A percentile compares a stretch with the other conserved stretches of the same genome.
phyloP scores from a whole-genome alignment of 2,329 filamentous ascomycete genomes.

The Hypoxylon sp. region DNA sequence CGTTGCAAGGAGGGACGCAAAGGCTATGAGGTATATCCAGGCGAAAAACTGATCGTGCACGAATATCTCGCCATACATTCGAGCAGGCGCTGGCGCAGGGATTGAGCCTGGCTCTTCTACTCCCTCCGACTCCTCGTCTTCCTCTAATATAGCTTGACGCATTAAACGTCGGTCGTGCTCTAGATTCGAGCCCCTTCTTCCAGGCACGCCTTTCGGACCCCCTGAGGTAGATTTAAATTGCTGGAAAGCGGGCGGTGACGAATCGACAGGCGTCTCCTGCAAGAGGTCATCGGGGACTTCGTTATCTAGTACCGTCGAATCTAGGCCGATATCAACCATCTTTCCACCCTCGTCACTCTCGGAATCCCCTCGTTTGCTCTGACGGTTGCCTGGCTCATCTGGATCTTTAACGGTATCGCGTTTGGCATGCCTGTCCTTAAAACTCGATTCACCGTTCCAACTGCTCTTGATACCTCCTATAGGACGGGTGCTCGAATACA shows the following conservation, averaged over 20 bases:
- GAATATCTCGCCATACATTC: constrained; percentile 77
- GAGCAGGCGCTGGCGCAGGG: constrained; percentile 66
- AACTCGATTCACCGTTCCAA: constrained; percentile 71
- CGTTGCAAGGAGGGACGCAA: constrained; percentile 88
- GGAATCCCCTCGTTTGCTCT: constrained; percentile 53
- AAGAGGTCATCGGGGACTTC: constrained; percentile 74
- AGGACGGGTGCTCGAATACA: constrained; percentile 38
- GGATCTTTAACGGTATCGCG: constrained; percentile 62
- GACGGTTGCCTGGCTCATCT: constrained; percentile 49
- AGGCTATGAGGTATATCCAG: constrained; percentile 86
- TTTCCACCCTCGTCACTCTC: constrained; percentile 67
- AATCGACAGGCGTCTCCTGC: constrained; percentile 66
- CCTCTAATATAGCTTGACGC: constrained; percentile 58
- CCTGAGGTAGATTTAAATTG: constrained; percentile 64
- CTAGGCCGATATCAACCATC: constrained; percentile 90
- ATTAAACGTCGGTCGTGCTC: constrained; percentile 65
- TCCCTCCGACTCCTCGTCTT: constrained; percentile 55
- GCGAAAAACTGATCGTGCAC: constrained; percentile 93
- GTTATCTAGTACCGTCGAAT: constrained; percentile 73
- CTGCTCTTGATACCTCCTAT: constrained; percentile 73
- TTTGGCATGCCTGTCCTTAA: constrained; percentile 56
- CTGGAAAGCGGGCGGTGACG: constrained; percentile 74
- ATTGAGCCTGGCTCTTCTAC: constrained; percentile 56
- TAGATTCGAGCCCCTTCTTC: constrained; percentile 60
- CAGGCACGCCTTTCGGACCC: constrained; percentile 56